Evolutionary conservation across 2,329 filamentous ascomycete genomes (phyloP).

Genomic region (Fusarium odoratissimum): DNA sequence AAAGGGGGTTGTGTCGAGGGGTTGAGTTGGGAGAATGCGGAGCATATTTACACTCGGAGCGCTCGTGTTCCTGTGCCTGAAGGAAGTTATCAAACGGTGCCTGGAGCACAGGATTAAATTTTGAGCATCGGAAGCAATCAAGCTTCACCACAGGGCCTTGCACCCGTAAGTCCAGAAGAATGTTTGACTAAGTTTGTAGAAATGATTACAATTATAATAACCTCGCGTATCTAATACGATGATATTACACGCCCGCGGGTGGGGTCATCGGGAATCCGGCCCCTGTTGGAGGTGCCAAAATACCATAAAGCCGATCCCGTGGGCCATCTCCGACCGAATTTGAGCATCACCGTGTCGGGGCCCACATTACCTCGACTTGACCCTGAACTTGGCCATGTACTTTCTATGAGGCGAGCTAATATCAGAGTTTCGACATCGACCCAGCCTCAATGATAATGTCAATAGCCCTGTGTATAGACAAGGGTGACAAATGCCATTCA

Average conservation of each 20-base stretch:
- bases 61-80: constrained; percentile 59
- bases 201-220: neutral
- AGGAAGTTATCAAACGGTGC: constrained; percentile 44
- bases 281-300: constrained; percentile 17
- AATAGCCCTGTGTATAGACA: neutral
- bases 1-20: constrained; percentile 61
- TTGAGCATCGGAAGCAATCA: neutral
- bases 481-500: neutral
- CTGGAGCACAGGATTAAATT: constrained; percentile 1
- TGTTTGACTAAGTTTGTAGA: neutral
- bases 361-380: neutral
- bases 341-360: constrained; percentile 7
- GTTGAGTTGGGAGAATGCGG: constrained; percentile 53
- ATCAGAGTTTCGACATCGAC: neutral
- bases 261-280: constrained; percentile 25
- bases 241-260: neutral
- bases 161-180: neutral
- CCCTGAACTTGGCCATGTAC: neutral
- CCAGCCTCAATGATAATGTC: neutral
- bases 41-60: constrained; percentile 59
- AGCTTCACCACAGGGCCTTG: neutral
- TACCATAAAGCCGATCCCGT: constrained; percentile 34
- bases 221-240: neutral
- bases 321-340: constrained; percentile 26
- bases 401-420: neutral